phyloP scores from a whole-genome alignment of 2,329 filamentous ascomycete species.

The Colletotrichum musicola region DNA sequence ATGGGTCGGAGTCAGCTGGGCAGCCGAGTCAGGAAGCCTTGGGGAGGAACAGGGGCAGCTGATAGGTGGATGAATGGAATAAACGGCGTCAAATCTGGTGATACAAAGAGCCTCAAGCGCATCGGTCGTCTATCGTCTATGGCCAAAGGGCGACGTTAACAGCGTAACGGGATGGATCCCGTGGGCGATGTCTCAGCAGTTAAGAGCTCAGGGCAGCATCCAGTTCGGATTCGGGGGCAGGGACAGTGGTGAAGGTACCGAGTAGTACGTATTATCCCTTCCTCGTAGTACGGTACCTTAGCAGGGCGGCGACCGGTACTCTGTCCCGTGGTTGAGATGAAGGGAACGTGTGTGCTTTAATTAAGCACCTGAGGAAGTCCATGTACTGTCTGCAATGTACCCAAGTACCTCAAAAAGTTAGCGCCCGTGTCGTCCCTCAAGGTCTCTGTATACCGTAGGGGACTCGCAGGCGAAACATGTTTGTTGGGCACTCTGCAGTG shows the following conservation, averaged over 20 bases:
- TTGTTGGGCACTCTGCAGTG: conserved; percentile 10
- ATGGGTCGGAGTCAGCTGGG: conserved; percentile 33
- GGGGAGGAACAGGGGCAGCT: conserved; percentile 22
- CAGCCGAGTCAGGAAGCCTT: conserved; percentile 35
- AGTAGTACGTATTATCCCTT: conserved; percentile 20
- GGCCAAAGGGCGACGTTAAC: neutral
- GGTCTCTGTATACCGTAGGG: no score
- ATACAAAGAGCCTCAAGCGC: neutral
- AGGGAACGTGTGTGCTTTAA: neutral
- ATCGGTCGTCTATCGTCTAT: neutral
- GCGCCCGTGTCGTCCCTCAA: no score
- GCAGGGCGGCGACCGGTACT: conserved; percentile 1
- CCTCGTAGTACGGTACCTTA: neutral
- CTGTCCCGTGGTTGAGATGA: conserved; percentile 17
- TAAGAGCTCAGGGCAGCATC: conserved; percentile 8
- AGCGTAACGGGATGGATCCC: conserved; percentile 2
- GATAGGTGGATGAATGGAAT: conserved; percentile 19
- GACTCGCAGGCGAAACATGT: conserved; percentile 23
- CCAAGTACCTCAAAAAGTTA: no score
- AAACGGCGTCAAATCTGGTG: conserved; percentile 2
- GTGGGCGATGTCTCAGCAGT: conserved; percentile 27
- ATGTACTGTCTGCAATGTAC: no score
- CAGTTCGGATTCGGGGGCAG: neutral
- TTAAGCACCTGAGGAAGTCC: neutral
- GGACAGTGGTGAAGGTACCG: neutral